Conservation (phyloP, 257 asterid species). For the Osmanthus fragrans region DNA sequence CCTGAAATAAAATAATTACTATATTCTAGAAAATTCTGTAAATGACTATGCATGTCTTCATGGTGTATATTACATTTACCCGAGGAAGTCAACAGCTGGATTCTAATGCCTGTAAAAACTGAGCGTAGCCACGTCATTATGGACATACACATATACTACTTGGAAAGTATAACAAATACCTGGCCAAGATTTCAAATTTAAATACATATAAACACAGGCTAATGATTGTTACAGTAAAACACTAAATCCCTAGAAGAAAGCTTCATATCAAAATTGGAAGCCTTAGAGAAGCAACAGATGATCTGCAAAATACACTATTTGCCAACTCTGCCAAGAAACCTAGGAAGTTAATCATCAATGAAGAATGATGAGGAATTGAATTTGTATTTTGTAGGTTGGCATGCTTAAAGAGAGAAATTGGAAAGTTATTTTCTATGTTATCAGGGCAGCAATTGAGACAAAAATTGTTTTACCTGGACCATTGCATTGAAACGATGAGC, state of each 20-base stretch:
- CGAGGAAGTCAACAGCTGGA: conserved; percentile 18
- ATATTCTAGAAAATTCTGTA: conserved; percentile 3
- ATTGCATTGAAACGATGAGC: conserved; percentile 92
- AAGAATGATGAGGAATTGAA: not conserved
- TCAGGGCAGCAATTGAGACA: conserved; percentile 11
- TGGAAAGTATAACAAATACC: not conserved
- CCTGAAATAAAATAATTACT: conserved; percentile 8
- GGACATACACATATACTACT: not conserved
- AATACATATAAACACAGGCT: not conserved
- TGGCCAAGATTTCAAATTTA: not conserved
- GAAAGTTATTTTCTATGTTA: conserved; percentile 9
- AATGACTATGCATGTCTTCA: conserved; percentile 13
- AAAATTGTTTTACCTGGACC: conserved; percentile 77
- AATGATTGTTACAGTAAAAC: not conserved
- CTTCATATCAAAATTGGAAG: not conserved
- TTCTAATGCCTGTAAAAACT: not conserved
- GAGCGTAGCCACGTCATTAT: not conserved
- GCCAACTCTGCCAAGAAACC: not conserved
- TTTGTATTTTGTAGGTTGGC: not conserved
- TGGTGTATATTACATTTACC: conserved; percentile 12
- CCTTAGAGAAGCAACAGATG: not conserved
- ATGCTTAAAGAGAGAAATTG: not conserved
- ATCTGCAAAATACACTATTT: not conserved
- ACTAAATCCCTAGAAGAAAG: not conserved
- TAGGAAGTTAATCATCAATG: not conserved